These are phyloP conservation scores for Solanum chilense DNA, from an alignment of 257 asterid genomes.

Conservation along the genomic window DNA sequence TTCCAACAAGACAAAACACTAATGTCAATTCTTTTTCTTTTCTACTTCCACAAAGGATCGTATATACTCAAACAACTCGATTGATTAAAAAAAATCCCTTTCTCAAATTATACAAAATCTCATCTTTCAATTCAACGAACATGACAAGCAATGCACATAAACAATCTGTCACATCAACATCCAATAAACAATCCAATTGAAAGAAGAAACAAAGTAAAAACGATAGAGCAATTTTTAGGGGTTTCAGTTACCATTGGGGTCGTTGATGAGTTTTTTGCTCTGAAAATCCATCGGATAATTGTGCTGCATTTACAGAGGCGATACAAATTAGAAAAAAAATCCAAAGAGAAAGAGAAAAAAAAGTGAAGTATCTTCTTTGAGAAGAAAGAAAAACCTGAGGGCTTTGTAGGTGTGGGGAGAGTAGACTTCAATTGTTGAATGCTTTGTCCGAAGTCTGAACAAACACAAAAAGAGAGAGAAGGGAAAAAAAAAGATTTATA, in stretches of 20 bases:
- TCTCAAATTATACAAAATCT: background rate
- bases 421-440: background rate
- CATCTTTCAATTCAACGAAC: background rate
- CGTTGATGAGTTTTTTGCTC: conserved; percentile 84
- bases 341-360: background rate
- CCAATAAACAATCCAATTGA: background rate
- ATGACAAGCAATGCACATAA: background rate
- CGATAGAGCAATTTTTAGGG: background rate
- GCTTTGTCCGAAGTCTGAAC: background rate
- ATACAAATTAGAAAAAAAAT: background rate
- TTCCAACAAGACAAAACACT: background rate
- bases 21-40: background rate
- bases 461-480: background rate
- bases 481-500: background rate
- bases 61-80: background rate
- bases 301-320: background rate
- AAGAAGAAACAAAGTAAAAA: background rate
- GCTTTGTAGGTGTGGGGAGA: background rate
- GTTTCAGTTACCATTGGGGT: conserved; percentile 58
- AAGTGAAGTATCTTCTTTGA: background rate
- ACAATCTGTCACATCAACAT: background rate
- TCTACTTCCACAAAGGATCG: background rate
- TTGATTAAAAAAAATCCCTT: background rate
- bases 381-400: background rate
- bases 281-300: conserved; percentile 39